These are phyloP conservation scores for Microbotryomycetes sp. DNA, from an alignment of 1,284 basidiomycete species.

Conservation along the genomic window DNA sequence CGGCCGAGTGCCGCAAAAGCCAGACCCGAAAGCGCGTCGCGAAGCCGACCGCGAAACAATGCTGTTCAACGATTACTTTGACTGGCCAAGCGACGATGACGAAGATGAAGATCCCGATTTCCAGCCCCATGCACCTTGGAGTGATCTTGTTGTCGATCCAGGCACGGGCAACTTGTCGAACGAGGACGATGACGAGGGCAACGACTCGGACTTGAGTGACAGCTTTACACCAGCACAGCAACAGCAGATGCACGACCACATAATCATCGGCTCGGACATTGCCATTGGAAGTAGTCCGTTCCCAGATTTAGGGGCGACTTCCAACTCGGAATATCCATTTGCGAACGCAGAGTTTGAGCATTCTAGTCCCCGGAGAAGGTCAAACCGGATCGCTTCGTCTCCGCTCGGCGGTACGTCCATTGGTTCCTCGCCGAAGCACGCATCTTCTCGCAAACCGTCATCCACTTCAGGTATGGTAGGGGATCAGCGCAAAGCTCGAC, in stretches of 20 bases:
- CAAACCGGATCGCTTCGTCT: background rate
- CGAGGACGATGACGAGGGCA: background rate
- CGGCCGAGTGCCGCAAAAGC: conserved; percentile 12
- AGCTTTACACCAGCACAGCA: background rate
- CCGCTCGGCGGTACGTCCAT: background rate
- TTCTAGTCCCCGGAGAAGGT: background rate
- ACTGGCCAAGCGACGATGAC: conserved; percentile 18
- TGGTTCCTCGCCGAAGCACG: background rate
- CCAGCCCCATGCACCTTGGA: background rate
- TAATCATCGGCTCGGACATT: background rate
- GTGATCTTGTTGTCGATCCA: background rate
- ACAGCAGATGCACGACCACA: background rate
- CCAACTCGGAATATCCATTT: background rate
- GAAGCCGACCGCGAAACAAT: conserved; percentile 16
- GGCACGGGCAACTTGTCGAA: background rate
- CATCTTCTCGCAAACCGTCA: background rate
- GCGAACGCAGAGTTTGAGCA: background rate
- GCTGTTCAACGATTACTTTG: conserved; percentile 28
- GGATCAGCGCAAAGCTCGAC: background rate
- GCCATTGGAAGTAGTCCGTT: background rate
- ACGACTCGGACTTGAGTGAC: background rate
- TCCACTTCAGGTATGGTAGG: background rate
- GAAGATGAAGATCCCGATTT: conserved; percentile 26
- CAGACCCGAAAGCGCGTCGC: background rate
- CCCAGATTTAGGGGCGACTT: background rate